A percentile compares a stretch with the other conserved stretches of the same genome.
These are phyloP conservation scores for Leccinellum luteum DNA, from an alignment of 768 basidiomycete genomes.

Conservation along the genomic window DNA sequence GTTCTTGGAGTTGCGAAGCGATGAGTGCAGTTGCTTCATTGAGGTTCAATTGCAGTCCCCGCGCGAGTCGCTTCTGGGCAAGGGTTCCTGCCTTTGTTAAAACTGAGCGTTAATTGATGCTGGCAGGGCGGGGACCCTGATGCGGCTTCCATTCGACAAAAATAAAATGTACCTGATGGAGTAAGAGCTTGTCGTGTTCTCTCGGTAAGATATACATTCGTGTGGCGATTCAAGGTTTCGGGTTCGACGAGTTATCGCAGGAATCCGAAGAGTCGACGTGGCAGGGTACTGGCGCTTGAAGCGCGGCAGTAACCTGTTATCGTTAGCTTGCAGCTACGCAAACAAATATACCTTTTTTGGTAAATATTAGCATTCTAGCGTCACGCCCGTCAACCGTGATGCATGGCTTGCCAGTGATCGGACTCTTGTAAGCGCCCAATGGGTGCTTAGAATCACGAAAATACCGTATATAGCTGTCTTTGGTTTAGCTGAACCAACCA, in stretches of 20 bases:
- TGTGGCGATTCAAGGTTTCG: not conserved
- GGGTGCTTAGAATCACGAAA: too few species aligned
- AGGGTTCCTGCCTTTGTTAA: conserved; percentile 72
- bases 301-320: not conserved
- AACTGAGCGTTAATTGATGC: not conserved
- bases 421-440: too few species aligned
- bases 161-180: conserved; percentile 54
- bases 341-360: not conserved
- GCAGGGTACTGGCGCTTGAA: not conserved
- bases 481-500: too few species aligned
- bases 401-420: too few species aligned
- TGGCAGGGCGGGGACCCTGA: not conserved
- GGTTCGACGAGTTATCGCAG: not conserved
- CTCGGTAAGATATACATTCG: not conserved
- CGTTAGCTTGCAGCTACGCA: not conserved
- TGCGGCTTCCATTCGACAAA: not conserved
- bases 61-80: conserved; percentile 91
- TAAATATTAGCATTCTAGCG: not conserved
- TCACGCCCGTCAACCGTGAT: too few species aligned
- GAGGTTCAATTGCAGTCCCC: conserved; percentile 85
- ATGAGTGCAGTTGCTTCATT: conserved; percentile 90
- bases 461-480: too few species aligned
- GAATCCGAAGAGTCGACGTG: not conserved
- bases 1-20: conserved; percentile 88
- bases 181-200: conserved; percentile 51